Conservation (phyloP, 345 rosid species). For the Eucalyptus tenuipes region DNA sequence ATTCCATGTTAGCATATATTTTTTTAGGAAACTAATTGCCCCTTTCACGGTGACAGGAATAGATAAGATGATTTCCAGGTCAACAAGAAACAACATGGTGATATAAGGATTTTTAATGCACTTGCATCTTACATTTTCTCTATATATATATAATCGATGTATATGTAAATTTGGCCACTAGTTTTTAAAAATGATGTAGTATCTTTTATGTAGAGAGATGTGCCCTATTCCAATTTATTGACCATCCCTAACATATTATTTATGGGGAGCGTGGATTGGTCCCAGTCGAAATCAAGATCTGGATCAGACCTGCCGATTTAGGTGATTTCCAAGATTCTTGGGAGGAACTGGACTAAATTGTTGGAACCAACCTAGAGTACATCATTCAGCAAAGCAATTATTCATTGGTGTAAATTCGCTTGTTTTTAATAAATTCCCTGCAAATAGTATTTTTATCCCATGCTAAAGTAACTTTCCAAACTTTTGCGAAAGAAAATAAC, state of each 20-base stretch:
- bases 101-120: not conserved
- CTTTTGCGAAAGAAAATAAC: not conserved
- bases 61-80: not conserved
- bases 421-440: not conserved
- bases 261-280: not conserved
- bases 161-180: not conserved
- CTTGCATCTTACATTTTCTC: not conserved
- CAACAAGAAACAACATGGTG: no score
- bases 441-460: not conserved
- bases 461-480: not conserved
- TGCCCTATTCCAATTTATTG: not conserved
- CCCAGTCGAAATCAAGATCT: accelerated
- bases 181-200: not conserved
- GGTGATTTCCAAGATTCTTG: not conserved
- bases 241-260: not conserved
- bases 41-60: not conserved
- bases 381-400: not conserved
- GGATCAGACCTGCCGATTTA: accelerated
- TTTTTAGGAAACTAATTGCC: not conserved
- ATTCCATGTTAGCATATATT: not conserved
- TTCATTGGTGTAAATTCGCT: accelerated
- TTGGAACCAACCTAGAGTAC: not conserved
- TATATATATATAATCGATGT: not conserved
- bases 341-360: not conserved
- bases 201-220: not conserved